Base-by-base conservation (phyloP, 2,329 filamentous ascomycete genomes). In the Rosellinia necatrix region DNA sequence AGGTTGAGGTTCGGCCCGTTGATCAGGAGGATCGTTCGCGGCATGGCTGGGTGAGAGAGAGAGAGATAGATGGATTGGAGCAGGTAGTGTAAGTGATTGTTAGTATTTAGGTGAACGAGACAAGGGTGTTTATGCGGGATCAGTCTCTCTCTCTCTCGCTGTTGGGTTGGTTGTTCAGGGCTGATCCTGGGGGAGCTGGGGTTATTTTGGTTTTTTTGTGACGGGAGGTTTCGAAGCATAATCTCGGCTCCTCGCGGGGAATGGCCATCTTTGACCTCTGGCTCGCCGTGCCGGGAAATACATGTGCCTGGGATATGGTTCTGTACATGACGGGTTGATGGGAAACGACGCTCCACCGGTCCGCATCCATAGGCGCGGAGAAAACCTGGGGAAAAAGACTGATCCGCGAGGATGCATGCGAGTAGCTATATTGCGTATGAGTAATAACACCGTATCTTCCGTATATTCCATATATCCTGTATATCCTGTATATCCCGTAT, bases 1-100 rank as follows among this genome's bases (percentile, higher is more conserved):
- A 92, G 85, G 74, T 92, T 92, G 65, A 92, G 86, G 71, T 92
- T 92, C 27, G 89, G 88, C n/a, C 89, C 89, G 72, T 91, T 91
- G 76, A 92, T 85, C 62, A 91, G 78, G 64, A 91, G 85, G 68
- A 91, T 85, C 50, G 67, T 71, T 54, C 72, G 73, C 15, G 57
- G 37, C 60, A 62, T 62, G 12, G 49, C 12, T 55, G 6, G 19
- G 25, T 22, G 19, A 17, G n/a, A n/a, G n/a, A n/a, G n/a, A n/a
- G n/a, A n/a, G n/a, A n/a, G n/a, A n/a, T n/a, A n/a, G n/a, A n/a
- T n/a, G n/a, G n/a, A n/a, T n/a, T n/a, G n/a, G n/a, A n/a, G n/a
- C n/a, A n/a, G n/a, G n/a, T n/a, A n/a, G n/a, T n/a, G n/a, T n/a
- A n/a, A n/a, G n/a, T n/a, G n/a, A n/a, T n/a, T n/a, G n/a, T n/a